Conservation (phyloP, 2,329 filamentous ascomycete genomes). For the Phaeophleospora eucalypticola region DNA sequence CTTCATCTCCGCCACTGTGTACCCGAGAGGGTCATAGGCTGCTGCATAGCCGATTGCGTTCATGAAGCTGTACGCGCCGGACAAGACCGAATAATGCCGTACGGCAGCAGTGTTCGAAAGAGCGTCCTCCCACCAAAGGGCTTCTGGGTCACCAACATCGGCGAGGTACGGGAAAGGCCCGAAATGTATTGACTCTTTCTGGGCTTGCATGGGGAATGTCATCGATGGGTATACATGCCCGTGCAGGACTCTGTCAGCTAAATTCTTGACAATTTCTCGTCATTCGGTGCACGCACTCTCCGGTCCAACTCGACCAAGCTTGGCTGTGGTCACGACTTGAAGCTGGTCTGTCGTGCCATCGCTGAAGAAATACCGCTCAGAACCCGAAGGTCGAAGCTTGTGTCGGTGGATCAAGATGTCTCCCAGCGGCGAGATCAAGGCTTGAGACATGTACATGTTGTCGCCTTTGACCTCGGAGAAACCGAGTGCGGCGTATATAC, state of each 20-base stretch:
- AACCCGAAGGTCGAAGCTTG: slow-evolving; percentile 2
- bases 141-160: neutral
- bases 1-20: neutral
- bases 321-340: no score
- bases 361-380: neutral
- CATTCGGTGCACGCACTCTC: no score
- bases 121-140: neutral
- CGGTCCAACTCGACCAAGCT: no score
- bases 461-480: neutral
- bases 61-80: neutral
- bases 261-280: no score
- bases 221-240: no score
- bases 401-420: neutral
- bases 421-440: slow-evolving; percentile 1
- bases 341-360: no score
- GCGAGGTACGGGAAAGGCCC: no score
- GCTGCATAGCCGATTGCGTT: neutral
- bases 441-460: slow-evolving; percentile 4
- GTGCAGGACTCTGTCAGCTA: no score
- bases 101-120: neutral
- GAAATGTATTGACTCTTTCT: no score
- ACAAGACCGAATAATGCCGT: neutral
- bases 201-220: no score
- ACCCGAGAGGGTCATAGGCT: neutral
- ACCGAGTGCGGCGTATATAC: neutral